phyloP scores from a whole-genome alignment of 371 early-diverging fungal genomes.

The Mortierella sp. region DNA sequence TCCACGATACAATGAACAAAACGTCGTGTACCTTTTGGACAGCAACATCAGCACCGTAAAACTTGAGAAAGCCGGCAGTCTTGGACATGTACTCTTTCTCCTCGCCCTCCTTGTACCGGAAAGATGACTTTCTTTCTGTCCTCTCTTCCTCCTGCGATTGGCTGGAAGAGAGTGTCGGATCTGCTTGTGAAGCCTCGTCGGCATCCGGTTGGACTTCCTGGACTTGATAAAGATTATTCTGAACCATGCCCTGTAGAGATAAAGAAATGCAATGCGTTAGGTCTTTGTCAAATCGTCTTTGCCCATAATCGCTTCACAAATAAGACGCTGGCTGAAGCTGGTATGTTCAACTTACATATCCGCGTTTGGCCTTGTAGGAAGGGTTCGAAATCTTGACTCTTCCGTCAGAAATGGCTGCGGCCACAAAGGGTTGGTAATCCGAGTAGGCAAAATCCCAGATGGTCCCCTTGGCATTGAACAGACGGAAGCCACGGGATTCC shows the following conservation, averaged over 20 bases:
- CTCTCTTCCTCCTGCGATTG: conserved; percentile 2
- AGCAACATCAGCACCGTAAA: conserved; percentile 32
- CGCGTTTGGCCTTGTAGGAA: conserved; percentile 34
- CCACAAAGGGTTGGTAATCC: conserved; percentile 45
- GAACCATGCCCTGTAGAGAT: conserved; percentile 36
- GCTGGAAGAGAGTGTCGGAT: background rate
- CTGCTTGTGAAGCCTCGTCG: background rate
- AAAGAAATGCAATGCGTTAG: background rate
- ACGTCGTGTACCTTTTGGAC: conserved; percentile 52
- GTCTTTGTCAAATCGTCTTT: background rate
- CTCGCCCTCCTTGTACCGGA: conserved; percentile 23
- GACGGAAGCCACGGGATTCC: conserved; percentile 26
- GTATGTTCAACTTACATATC: conserved; percentile 51
- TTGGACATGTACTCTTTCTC: conserved; percentile 32
- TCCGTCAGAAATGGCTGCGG: conserved; percentile 48
- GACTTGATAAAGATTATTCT: conserved; percentile 41
- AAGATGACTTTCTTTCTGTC: background rate
- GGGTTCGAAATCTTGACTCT: conserved; percentile 39
- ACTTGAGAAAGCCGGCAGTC: conserved; percentile 16
- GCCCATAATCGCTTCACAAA: background rate
- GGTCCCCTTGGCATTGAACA: conserved; percentile 36
- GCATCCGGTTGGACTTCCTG: background rate
- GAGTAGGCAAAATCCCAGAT: conserved; percentile 52
- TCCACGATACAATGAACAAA: too few species aligned
- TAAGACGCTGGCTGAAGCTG: background rate